These are phyloP conservation scores for Pyrenula aspistea DNA, from an alignment of 495 filamentous ascomycete genomes.

Conservation along the genomic window DNA sequence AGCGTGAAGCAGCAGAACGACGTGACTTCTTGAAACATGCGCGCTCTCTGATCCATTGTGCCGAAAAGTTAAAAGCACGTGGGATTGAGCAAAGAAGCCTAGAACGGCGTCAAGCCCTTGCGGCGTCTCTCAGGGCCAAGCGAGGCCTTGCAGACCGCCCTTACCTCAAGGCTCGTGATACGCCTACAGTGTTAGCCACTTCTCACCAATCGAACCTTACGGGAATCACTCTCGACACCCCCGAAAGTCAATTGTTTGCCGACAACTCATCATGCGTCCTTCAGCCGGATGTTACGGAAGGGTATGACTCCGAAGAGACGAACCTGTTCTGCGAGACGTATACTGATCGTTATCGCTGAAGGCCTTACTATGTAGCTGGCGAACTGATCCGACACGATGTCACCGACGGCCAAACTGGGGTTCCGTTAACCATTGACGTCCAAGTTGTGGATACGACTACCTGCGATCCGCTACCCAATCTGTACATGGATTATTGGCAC, in stretches of 20 bases:
- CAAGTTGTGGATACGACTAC: conserved; percentile 47
- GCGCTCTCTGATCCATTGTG: conserved; percentile 33
- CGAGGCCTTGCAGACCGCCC: conserved; percentile 10
- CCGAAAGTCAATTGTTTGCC: conserved; percentile 35
- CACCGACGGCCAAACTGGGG: conserved; percentile 40
- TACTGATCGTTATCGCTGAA: too few relatives aligned
- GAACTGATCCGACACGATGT: conserved; percentile 45
- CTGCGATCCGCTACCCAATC: conserved; percentile 38
- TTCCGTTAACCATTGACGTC: conserved; percentile 45
- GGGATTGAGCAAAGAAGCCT: conserved; percentile 31
- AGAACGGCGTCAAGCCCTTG: conserved; percentile 25
- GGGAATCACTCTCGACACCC: conserved; percentile 33
- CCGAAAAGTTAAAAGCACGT: conserved; percentile 34
- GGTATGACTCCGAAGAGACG: conserved; percentile 35
- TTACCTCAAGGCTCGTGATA: conserved; percentile 27
- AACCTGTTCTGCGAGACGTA: neutral
- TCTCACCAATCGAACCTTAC: conserved; percentile 30
- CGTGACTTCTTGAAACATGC: conserved; percentile 25
- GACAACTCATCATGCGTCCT: conserved; percentile 44
- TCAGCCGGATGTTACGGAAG: conserved; percentile 42
- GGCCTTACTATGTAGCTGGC: conserved; percentile 25
- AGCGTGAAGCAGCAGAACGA: conserved; percentile 32
- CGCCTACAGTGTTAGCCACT: conserved; percentile 25
- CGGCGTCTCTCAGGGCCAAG: conserved; percentile 19
- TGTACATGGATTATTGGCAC: conserved; percentile 52